Evolutionary conservation across 768 basidiomycete species (phyloP).

Genomic region (Cubamyces lactineus): DNA sequence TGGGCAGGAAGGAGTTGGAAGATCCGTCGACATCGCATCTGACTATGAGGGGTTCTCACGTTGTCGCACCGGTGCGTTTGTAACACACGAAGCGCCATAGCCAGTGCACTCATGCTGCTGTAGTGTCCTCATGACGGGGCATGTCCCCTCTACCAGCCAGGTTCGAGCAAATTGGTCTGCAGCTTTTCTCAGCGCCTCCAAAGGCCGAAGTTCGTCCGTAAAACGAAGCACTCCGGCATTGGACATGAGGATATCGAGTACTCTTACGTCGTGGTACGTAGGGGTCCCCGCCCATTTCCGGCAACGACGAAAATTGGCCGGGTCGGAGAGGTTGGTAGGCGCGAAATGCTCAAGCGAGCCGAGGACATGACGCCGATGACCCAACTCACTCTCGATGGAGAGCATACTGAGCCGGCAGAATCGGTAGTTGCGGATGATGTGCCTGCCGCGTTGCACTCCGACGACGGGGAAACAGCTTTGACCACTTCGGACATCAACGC

Average conservation of each 20-base stretch:
- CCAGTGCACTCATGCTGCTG: conserved; percentile 18
- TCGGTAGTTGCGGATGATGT: background rate
- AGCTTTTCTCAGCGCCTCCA: conserved; percentile 89
- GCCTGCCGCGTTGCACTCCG: background rate
- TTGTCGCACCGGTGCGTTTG: conserved; percentile 81
- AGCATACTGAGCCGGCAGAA: conserved; percentile 19
- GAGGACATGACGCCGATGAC: conserved; percentile 15
- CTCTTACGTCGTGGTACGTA: conserved; percentile 86
- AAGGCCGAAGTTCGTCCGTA: conserved; percentile 81
- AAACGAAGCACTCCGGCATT: conserved; percentile 81
- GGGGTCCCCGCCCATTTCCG: conserved; percentile 66
- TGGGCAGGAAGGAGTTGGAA: conserved; percentile 63
- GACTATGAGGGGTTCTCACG: conserved; percentile 64
- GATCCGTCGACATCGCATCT: conserved; percentile 43
- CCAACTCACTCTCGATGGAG: conserved; percentile 31
- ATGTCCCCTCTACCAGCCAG: conserved; percentile 76
- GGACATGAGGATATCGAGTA: conserved; percentile 90
- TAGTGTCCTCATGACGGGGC: conserved; percentile 90
- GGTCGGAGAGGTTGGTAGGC: conserved; percentile 55
- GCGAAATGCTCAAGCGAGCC: conserved; percentile 44
- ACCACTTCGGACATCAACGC: conserved; percentile 47
- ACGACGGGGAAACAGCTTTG: conserved; percentile 6
- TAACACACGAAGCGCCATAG: conserved; percentile 6
- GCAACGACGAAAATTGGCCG: conserved; percentile 47
- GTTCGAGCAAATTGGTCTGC: conserved; percentile 60